Evolutionary conservation across 305 asterid species (phyloP), one percentile per base, ranked within the genome.

Genomic region (Andrographis paniculata): DNA sequence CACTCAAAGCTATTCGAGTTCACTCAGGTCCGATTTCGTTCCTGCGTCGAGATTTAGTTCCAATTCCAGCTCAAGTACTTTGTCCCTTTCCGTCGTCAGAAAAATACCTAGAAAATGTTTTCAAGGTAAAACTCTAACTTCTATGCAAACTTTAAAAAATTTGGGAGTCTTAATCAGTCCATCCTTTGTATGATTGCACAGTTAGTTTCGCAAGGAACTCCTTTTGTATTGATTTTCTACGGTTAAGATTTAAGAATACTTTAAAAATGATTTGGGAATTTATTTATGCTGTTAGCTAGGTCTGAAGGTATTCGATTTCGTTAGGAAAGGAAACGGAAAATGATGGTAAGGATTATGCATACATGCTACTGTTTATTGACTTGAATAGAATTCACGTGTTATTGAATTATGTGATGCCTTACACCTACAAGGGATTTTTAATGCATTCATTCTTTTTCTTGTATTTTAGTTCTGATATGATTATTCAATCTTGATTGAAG

Each of bases 61-160:
- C 20, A 57, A 63, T 58, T 59, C 60, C 52, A 55, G 57, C 62
- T 59, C 74, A 33, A 55, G 28, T 38, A 51, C 66, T 50, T 41
- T 69, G 52, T 63, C 85, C 48, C 17, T 78, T 31, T 64, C 82
- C 2, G 45, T 57, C 66, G 44, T 68, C 45, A 55, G 66, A 35
- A 74, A 64, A 51, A 59, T 23, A 37, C 68, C 69, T 50, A 52
- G 65, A 18, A 71, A 42, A 55, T 30, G 7, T 16, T 70, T 82
- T 23, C 58, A 58, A 47, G 94, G 95, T 73, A 27, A 50, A 49
- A 24, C 21, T 13, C 21, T 58, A 6, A 33, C 23, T 48, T 23
- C 21, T 13, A 43, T 36, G 19, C 38, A 14, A 12, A 22, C n/a
- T 20, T 42, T 38, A 2, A 13, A 14, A 17, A 23, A 46, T 6